Base-by-base conservation (phyloP, 2,329 filamentous ascomycete genomes). In the Aspergillus sp. region DNA sequence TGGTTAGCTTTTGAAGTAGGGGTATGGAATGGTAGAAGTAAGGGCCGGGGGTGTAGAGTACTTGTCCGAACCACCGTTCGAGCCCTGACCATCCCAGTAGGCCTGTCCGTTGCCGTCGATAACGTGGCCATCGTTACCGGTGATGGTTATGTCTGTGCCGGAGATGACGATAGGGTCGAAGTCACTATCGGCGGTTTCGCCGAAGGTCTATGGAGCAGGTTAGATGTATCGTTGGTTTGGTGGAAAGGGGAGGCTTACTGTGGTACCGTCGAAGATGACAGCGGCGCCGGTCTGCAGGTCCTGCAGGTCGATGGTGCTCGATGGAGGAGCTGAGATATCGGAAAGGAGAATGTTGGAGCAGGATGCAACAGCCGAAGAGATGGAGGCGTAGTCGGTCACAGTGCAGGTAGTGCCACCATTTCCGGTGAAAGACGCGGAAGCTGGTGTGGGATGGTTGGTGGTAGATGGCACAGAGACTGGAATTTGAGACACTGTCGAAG, bases 81-180 rank as follows among this genome's bases (percentile, higher is more conserved):
- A 74, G 15, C 79, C 79, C 15, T 77, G 62, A 5, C 76, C 76
- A 58, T 79, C 77, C 77, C 77, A 79, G 67, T 76, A 79, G n/a
- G 67, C 64, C 19, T 67, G 66, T 3, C 77, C 77, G 50, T 77
- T 75, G 42, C 74, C 74, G 55, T 77, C 69, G 40, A 77, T 73
- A 12, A 73, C 61, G 39, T 73, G 71, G 13, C 68, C 74, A 3
- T 45, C n/a, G 24, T 27, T 52, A 2, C 75, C 75, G 13, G 70
- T 76, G 53, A 80, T 73, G 5, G 73, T 75, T 19, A 80, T 64
- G 49, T 74, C 65, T 4, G 68, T 75, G 5, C 78, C 78, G 8
- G 73, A 70, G 59, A 75, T 68, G 41, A 67, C 64, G 48, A 77
- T 75, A 3, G 75, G 69, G 40, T 70, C 68, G 62, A 74, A 76